Percentiles rank a stretch among this genome's conserved stretches.
These are phyloP conservation scores for Pseudopithomyces maydicus DNA, from an alignment of 2,329 filamentous ascomycete species.

Conservation along the genomic window DNA sequence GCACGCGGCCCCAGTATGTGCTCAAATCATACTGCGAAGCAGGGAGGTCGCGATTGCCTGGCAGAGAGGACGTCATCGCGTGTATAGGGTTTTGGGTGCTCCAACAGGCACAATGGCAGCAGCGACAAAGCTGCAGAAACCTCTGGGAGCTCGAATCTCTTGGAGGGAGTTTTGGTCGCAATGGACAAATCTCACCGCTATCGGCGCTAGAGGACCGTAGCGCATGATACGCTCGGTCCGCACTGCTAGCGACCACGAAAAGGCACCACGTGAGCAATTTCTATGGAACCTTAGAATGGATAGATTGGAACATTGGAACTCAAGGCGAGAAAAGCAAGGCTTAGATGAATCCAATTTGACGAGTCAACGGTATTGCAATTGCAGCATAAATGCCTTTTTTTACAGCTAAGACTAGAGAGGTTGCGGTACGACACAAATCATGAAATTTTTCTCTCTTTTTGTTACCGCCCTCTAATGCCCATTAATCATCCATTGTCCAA, in stretches of 20 bases:
- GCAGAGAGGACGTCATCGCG: conserved; percentile 65
- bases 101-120: neutral
- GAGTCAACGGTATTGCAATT: neutral
- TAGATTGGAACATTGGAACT: too few relatives aligned
- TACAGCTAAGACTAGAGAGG: neutral
- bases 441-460: neutral
- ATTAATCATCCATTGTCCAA: neutral
- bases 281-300: too few relatives aligned
- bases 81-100: neutral
- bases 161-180: neutral
- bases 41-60: conserved; percentile 78
- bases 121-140: neutral
- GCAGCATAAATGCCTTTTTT: neutral
- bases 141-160: neutral
- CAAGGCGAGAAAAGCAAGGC: neutral
- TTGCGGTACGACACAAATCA: too few relatives aligned
- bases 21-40: conserved; percentile 88
- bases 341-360: too few relatives aligned
- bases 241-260: neutral
- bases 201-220: neutral
- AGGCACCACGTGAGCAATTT: neutral
- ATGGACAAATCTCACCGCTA: conserved; percentile 1
- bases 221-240: conserved; percentile 1
- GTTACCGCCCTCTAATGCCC: neutral
- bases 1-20: conserved; percentile 94